Percentiles rank a stretch among this genome's conserved stretches.
Evolutionary conservation across 441 rosid genomes (phyloP).

Genomic region (Populus hybrid): DNA sequence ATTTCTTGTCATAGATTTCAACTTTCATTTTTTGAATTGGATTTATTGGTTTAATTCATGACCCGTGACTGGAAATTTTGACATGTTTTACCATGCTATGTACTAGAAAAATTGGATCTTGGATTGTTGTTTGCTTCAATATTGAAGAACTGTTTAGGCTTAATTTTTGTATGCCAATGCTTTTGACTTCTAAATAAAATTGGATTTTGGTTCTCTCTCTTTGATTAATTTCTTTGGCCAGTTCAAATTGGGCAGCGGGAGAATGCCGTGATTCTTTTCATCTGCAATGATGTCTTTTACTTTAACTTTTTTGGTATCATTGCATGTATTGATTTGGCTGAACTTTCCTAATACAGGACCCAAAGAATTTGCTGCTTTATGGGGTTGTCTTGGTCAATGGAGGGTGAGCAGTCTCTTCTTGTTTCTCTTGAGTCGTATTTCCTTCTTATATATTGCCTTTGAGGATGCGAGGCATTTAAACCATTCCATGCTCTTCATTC

Average conservation of each 20-base stretch:
- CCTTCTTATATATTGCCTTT: background rate
- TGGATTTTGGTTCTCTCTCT: background rate
- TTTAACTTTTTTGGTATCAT: background rate
- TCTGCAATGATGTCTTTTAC: background rate
- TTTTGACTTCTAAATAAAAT: background rate
- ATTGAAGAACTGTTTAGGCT: background rate
- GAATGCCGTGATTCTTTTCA: background rate
- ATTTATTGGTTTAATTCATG: background rate
- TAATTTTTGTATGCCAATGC: background rate
- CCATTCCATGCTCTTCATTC: background rate
- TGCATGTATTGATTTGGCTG: background rate
- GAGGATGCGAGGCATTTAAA: background rate
- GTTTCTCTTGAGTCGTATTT: background rate
- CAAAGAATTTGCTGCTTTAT: constrained; percentile 52
- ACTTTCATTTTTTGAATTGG: background rate
- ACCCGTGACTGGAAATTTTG: background rate
- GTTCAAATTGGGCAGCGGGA: background rate
- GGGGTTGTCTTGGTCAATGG: constrained; percentile 69
- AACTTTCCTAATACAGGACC: constrained; percentile 41
- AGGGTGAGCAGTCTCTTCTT: constrained; percentile 43
- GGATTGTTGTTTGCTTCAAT: background rate
- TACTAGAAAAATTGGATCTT: background rate
- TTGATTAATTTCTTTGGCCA: background rate
- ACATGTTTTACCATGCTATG: background rate
- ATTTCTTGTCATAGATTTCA: background rate